Conservation (phyloP, 177 flowering plant genomes). For the Vitis hybrid region DNA sequence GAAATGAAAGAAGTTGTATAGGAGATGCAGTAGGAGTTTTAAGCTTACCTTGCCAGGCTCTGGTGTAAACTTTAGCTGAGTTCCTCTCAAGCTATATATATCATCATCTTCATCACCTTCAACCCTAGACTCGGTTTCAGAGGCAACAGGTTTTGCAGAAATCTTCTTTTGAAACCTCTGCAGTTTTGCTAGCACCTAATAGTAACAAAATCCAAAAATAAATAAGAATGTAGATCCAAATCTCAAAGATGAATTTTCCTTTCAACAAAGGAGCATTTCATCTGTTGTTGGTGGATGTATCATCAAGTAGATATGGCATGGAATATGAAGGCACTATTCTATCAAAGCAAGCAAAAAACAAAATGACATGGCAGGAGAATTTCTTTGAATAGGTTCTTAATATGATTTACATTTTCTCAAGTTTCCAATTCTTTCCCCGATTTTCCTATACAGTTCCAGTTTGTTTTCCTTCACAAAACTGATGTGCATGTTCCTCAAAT, state of each 20-base stretch:
- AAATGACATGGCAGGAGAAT: not conserved
- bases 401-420: too few species aligned
- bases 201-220: not conserved
- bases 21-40: not conserved
- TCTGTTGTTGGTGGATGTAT: too few species aligned
- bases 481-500: too few species aligned
- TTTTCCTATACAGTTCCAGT: too few species aligned
- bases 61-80: conserved; percentile 53
- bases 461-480: too few species aligned
- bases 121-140: conserved; percentile 24
- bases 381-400: too few species aligned
- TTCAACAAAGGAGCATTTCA: too few species aligned
- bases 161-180: conserved; percentile 57
- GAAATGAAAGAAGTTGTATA: not conserved
- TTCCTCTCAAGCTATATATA: conserved; percentile 54
- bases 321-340: too few species aligned
- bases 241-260: not conserved
- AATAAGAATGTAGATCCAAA: not conserved
- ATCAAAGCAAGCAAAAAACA: too few species aligned
- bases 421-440: too few species aligned
- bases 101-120: conserved; percentile 41
- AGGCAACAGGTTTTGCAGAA: conserved; percentile 25
- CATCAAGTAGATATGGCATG: too few species aligned
- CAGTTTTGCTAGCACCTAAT: conserved; percentile 75
- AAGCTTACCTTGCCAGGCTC: conserved; percentile 39